These are phyloP conservation scores for Westerdykella aurantiaca DNA, from an alignment of 2,329 filamentous ascomycete species.

Conservation along the genomic window DNA sequence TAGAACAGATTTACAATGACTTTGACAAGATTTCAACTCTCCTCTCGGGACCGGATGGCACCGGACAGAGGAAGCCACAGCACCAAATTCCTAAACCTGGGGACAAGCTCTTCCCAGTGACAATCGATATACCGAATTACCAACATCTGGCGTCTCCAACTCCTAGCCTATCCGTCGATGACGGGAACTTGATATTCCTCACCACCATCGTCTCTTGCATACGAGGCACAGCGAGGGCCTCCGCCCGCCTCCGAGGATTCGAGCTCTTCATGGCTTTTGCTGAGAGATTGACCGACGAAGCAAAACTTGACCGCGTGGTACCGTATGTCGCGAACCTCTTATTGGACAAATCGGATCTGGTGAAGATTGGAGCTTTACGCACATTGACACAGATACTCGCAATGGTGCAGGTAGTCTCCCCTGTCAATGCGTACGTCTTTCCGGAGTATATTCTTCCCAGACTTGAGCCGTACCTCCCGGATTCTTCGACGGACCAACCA, in stretches of 20 bases:
- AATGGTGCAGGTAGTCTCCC: conserved; percentile 81
- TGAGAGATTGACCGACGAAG: conserved; percentile 87
- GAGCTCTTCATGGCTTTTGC: conserved; percentile 89
- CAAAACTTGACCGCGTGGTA: conserved; percentile 86
- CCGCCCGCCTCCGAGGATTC: conserved; percentile 82
- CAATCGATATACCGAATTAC: conserved; percentile 80
- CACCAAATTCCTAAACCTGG: conserved; percentile 33
- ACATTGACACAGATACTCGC: conserved; percentile 79
- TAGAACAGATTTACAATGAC: conserved; percentile 86
- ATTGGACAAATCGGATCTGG: conserved; percentile 74
- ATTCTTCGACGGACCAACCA: conserved; percentile 44
- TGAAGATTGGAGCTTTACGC: conserved; percentile 77
- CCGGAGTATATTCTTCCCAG: conserved; percentile 60
- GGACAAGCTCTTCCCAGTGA: conserved; percentile 67
- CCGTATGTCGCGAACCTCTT: conserved; percentile 83
- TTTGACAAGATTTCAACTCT: conserved; percentile 98
- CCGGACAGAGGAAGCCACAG: conserved; percentile 32
- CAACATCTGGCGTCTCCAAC: conserved; percentile 61
- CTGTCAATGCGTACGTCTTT: conserved; percentile 62
- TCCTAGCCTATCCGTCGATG: conserved; percentile 62
- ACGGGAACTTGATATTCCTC: conserved; percentile 88
- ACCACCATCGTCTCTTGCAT: conserved; percentile 84
- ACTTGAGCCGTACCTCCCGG: conserved; percentile 52
- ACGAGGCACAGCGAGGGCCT: conserved; percentile 79
- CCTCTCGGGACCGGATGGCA: conserved; percentile 64